phyloP scores from a whole-genome alignment of 441 rosid species.

The Adansonia grandidieri region DNA sequence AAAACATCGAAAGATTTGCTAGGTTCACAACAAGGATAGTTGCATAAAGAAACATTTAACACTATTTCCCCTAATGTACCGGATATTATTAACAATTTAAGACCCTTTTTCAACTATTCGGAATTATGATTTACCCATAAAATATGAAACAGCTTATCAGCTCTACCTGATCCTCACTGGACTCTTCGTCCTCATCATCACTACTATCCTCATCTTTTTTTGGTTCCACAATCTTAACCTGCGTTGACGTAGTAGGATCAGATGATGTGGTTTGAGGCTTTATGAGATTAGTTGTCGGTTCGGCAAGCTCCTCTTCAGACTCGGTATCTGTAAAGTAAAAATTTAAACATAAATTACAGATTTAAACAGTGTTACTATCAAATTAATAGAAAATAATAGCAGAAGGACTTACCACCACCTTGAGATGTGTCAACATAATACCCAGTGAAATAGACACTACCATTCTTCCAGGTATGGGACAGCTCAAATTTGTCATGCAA shows the following conservation, averaged over 20 bases:
- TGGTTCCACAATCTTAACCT: constrained; percentile 57
- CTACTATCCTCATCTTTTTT: constrained; percentile 42
- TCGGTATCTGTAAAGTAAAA: constrained; percentile 36
- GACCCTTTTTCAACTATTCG: not conserved
- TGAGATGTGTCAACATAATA: constrained; percentile 43
- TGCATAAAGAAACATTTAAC: not conserved
- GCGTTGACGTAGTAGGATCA: constrained; percentile 35
- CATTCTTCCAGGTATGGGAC: constrained; percentile 75
- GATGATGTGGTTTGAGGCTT: constrained; percentile 31
- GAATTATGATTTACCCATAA: not conserved
- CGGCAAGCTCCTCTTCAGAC: constrained; percentile 31
- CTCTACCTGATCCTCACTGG: constrained; percentile 56
- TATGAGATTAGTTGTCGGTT: constrained; percentile 13
- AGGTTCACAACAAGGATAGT: not conserved
- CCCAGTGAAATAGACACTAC: constrained; percentile 74
- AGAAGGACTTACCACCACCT: constrained; percentile 40
- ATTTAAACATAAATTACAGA: not conserved
- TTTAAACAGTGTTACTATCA: not conserved
- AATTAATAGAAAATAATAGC: not conserved
- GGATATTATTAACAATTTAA: not conserved
- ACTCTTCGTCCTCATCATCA: constrained; percentile 39
- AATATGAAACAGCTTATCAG: not conserved
- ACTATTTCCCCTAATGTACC: not conserved
- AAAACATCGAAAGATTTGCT: not conserved
- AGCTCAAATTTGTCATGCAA: constrained; percentile 63